Conservation (phyloP, 441 rosid genomes). For the Brassica balearica region DNA sequence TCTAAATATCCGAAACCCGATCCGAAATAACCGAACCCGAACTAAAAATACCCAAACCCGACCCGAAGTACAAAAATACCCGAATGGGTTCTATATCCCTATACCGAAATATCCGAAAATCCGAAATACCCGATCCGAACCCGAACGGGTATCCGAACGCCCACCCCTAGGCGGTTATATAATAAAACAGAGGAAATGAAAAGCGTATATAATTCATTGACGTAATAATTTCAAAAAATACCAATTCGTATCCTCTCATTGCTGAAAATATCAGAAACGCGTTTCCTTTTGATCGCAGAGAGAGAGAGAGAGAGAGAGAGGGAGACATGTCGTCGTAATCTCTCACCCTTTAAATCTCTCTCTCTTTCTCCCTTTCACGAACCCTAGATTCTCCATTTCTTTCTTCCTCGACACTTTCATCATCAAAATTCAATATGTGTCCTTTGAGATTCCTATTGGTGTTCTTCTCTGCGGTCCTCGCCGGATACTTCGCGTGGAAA, state of each 20-base stretch:
- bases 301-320: constrained; percentile 41
- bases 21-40: too few relatives aligned
- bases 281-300: constrained; percentile 32
- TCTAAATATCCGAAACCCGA: too few relatives aligned
- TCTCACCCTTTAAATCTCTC: constrained; percentile 11
- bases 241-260: constrained; percentile 4
- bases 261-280: constrained; percentile 42
- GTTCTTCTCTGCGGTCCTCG: constrained; percentile 82
- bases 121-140: too few relatives aligned
- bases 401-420: background rate
- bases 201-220: background rate
- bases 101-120: too few relatives aligned
- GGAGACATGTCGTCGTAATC: constrained; percentile 35
- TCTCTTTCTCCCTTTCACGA: constrained; percentile 25
- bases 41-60: too few relatives aligned
- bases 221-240: background rate
- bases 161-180: too few relatives aligned
- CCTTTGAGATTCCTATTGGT: constrained; percentile 83
- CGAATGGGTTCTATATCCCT: too few relatives aligned
- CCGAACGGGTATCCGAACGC: too few relatives aligned
- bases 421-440: constrained; percentile 59
- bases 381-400: constrained; percentile 13
- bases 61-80: too few relatives aligned
- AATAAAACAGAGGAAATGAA: background rate
- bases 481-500: constrained; percentile 84